phyloP scores from a whole-genome alignment of 2,329 filamentous ascomycete genomes.

The Beauveria sp. region DNA sequence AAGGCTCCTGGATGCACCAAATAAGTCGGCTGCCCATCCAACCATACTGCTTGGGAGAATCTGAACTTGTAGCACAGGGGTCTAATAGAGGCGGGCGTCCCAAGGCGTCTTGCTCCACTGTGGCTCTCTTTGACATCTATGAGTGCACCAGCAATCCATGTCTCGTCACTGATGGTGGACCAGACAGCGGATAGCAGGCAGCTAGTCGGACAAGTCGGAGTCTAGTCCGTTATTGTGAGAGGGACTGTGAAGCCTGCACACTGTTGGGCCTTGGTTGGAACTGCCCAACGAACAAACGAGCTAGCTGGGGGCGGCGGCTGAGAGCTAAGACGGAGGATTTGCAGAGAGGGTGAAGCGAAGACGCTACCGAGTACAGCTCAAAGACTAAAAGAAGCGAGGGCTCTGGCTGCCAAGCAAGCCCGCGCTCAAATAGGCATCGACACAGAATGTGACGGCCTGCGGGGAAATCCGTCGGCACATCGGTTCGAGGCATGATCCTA shows the following conservation, averaged over 20 bases:
- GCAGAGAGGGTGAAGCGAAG: not conserved
- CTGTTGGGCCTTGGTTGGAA: not conserved
- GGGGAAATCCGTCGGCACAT: not conserved
- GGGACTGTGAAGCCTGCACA: not conserved
- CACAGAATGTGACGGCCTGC: not conserved
- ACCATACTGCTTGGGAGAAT: not conserved
- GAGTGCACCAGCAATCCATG: constrained; percentile 1
- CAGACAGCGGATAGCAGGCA: not conserved
- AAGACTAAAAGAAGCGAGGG: not conserved
- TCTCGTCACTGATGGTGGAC: not conserved
- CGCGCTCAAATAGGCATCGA: not conserved
- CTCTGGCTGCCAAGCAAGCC: not conserved
- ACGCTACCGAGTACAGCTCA: not conserved
- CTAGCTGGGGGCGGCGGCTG: not conserved
- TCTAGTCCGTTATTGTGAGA: not conserved
- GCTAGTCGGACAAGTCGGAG: not conserved
- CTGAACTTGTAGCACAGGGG: constrained; percentile 4
- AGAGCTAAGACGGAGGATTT: not conserved
- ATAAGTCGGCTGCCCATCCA: not conserved
- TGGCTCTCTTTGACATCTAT: constrained; percentile 3
- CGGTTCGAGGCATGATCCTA: not conserved
- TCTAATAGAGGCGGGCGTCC: not conserved
- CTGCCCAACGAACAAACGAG: not conserved
- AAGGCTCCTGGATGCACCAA: not conserved
- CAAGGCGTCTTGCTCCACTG: constrained; percentile 2